Percentiles rank a stretch among this genome's conserved stretches.
Conservation (phyloP, 2,329 filamentous ascomycete genomes). For the Pseudocercospora vitis region DNA sequence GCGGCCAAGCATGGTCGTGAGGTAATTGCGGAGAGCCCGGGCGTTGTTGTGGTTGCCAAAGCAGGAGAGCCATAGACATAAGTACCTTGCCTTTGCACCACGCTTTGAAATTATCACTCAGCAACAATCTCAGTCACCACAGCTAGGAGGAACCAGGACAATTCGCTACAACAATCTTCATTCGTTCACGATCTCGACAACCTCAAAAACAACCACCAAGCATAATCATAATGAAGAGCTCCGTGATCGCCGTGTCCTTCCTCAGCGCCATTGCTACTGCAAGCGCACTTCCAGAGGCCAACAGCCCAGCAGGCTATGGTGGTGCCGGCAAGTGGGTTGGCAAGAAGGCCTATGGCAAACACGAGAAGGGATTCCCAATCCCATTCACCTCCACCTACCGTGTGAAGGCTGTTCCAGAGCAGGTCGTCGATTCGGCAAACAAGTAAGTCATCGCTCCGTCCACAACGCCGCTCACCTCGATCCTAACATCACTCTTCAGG, state of each 20-base stretch:
- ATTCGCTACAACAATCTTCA: conserved; percentile 7
- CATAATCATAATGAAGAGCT: conserved; percentile 27
- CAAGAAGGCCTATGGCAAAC: conserved; percentile 15
- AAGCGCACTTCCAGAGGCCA: conserved; percentile 21
- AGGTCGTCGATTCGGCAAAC: conserved; percentile 50
- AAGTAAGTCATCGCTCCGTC: conserved; percentile 15
- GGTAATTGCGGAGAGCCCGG: background rate
- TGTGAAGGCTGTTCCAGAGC: conserved; percentile 50
- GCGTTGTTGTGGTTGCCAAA: conserved; percentile 7
- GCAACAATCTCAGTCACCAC: background rate
- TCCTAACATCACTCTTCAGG: background rate
- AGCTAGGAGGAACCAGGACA: conserved; percentile 16
- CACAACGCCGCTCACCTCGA: background rate
- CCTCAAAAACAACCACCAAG: conserved; percentile 7
- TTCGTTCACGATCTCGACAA: conserved; percentile 8
- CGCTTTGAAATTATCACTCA: background rate
- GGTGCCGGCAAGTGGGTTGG: conserved; percentile 11
- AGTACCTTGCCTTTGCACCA: conserved; percentile 14
- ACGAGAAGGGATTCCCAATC: conserved; percentile 21
- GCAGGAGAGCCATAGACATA: conserved; percentile 12
- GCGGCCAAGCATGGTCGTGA: conserved; percentile 2
- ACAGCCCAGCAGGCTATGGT: conserved; percentile 9
- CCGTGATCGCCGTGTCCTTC: conserved; percentile 20
- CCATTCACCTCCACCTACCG: conserved; percentile 53
- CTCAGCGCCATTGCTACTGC: conserved; percentile 20